A percentile compares a stretch with the other conserved stretches of the same genome.
Conservation (phyloP, 2,329 filamentous ascomycete species). For the Trichoderma koningii region DNA sequence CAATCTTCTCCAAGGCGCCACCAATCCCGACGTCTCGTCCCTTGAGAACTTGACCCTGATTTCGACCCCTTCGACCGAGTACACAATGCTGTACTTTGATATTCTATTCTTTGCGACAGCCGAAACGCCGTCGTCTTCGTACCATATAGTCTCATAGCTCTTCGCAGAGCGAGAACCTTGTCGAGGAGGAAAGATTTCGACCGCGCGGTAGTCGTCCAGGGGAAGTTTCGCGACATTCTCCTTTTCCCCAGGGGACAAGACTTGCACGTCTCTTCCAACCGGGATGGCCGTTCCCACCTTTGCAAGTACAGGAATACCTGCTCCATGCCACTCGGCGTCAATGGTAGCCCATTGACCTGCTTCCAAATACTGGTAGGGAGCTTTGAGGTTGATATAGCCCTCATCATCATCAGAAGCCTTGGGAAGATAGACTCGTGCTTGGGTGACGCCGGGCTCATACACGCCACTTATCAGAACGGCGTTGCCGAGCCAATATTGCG, state of each 20-base stretch:
- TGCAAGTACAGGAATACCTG: slow-evolving; percentile 45
- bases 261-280: slow-evolving; percentile 43
- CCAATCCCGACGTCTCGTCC: slow-evolving; percentile 40
- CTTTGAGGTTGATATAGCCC: slow-evolving; percentile 64
- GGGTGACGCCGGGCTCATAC: slow-evolving; percentile 59
- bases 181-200: slow-evolving; percentile 48
- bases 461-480: slow-evolving; percentile 67
- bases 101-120: slow-evolving; percentile 37
- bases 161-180: slow-evolving; percentile 28
- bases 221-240: slow-evolving; percentile 44
- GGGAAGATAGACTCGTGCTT: slow-evolving; percentile 64
- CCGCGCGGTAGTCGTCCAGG: slow-evolving; percentile 46
- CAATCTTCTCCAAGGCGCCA: slow-evolving; percentile 40
- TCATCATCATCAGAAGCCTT: slow-evolving; percentile 54
- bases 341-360: slow-evolving; percentile 46
- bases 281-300: slow-evolving; percentile 45
- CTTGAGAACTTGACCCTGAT: slow-evolving; percentile 36
- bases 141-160: slow-evolving; percentile 40
- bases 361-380: slow-evolving; percentile 59
- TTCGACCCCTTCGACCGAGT: slow-evolving; percentile 29
- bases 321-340: slow-evolving; percentile 47
- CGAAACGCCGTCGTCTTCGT: slow-evolving; percentile 45
- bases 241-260: slow-evolving; percentile 41
- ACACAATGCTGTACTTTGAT: slow-evolving; percentile 39
- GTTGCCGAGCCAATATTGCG: slow-evolving; percentile 74